Evolutionary conservation across 345 rosid genomes (phyloP).

Genomic region (Diplotaxis tenuifolia): DNA sequence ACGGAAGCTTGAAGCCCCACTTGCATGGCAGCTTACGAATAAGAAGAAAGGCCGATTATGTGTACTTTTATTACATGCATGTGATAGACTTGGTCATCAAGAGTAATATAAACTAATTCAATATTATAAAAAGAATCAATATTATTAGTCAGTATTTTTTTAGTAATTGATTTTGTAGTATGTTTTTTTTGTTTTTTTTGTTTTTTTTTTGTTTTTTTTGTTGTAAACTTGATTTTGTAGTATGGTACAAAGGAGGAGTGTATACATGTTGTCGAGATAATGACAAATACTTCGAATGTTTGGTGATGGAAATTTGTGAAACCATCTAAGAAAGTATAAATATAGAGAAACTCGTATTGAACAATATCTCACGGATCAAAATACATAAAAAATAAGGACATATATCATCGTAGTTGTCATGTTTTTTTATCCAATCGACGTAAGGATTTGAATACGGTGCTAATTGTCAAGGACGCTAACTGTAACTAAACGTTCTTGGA

Average conservation of each 20-base stretch:
- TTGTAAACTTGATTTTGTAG: constrained; percentile 9
- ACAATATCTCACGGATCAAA: background rate
- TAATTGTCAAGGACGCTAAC: too few species aligned
- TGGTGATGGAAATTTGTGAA: constrained; percentile 32
- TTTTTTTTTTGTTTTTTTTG: too few species aligned
- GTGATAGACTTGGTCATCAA: constrained; percentile 34
- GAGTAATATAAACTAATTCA: background rate
- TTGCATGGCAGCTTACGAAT: constrained; percentile 37
- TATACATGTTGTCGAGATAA: constrained; percentile 29
- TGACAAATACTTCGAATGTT: constrained; percentile 40
- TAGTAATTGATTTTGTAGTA: too few species aligned
- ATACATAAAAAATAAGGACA: background rate
- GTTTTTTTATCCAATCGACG: too few species aligned
- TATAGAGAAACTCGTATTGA: background rate
- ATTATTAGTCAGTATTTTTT: too few species aligned
- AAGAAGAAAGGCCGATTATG: constrained; percentile 30
- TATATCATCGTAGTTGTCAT: too few species aligned
- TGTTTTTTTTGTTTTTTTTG: too few species aligned
- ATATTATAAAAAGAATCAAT: too few species aligned
- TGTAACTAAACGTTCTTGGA: background rate
- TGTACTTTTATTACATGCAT: constrained; percentile 28
- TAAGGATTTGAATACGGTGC: too few species aligned
- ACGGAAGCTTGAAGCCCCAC: constrained; percentile 33
- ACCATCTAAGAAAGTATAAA: background rate
- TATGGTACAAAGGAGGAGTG: constrained; percentile 17